Evolutionary conservation across 352 stramenopile genomes (phyloP).

Genomic region (Phytophthora pseudosyringae): DNA sequence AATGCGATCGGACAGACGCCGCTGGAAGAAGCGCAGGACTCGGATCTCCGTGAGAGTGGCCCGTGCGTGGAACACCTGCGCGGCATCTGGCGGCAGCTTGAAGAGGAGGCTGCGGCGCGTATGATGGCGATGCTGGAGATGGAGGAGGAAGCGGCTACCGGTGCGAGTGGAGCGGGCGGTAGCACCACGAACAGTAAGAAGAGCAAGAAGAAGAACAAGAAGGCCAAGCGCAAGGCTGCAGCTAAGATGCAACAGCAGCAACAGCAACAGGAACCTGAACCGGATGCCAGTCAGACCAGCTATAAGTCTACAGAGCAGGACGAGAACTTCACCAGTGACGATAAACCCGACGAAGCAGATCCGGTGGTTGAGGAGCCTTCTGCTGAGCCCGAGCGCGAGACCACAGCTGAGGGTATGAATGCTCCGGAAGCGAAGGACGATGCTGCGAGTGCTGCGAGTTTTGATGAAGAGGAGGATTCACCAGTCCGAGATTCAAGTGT

Average conservation of each 20-base stretch:
- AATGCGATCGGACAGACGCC: conserved; percentile 84
- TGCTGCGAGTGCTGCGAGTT: conserved; percentile 23
- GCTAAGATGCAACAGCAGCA: conserved; percentile 35
- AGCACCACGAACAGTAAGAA: conserved; percentile 42
- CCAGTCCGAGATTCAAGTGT: conserved; percentile 13
- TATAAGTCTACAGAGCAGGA: conserved; percentile 5
- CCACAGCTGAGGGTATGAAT: background rate
- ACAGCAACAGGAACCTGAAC: conserved; percentile 19
- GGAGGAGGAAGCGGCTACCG: conserved; percentile 52
- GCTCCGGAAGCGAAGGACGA: conserved; percentile 18
- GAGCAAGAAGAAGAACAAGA: conserved; percentile 82
- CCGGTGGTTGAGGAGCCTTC: conserved; percentile 1
- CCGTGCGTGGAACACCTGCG: conserved; percentile 67
- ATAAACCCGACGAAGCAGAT: background rate
- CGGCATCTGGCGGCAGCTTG: conserved; percentile 68
- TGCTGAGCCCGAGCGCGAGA: background rate
- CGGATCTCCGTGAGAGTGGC: conserved; percentile 60
- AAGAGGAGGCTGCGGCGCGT: conserved; percentile 76
- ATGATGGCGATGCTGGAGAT: conserved; percentile 90
- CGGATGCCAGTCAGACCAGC: conserved; percentile 1
- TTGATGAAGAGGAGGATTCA: conserved; percentile 32
- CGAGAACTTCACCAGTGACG: background rate
- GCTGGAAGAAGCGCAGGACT: conserved; percentile 79
- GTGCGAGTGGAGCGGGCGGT: background rate
- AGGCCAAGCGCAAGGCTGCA: conserved; percentile 62